Base-by-base conservation (phyloP, 345 rosid genomes). In the Eucalyptus melliodora region DNA sequence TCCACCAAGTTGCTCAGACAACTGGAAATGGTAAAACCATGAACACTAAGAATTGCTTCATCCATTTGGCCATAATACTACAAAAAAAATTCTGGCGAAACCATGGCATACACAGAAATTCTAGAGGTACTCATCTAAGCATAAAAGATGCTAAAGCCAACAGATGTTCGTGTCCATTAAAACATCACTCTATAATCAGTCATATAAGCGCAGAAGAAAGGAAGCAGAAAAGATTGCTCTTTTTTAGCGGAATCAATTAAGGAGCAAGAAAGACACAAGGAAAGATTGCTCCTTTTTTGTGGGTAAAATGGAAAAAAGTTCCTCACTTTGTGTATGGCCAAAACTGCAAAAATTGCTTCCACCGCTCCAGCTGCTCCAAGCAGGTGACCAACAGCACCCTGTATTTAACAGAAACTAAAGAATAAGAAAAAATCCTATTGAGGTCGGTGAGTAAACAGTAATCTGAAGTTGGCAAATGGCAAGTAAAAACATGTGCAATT, bases 321-420 rank as follows among this genome's bases (percentile, higher is more conserved):
- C 88, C 95, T 91, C 90, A 97, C 99, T 50, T 93, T 93, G 89
- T 95, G 92, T 87, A 97, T 94, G 87, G 99, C 93, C 89, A 97
- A 95, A 91, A 96, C 90, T 31, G 97, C 50, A 88, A 96, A 97
- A 90, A 97, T 96, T 90, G 98, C 97, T 93, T 96, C 99, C 88
- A 96, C 97, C 6, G 99, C 98, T 90, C 99, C 97, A 77, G 99
- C 99, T 87, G 99, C 99, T 92, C 99, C 99, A 89, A 98, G 99
- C 59, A 98, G 98, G 95, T 98, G 99, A 89, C 99, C 99, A 34
- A 97, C 59, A 19, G 99, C 99, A 31, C 98, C 99, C 99, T 97
- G 94, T 86, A 91, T 50, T 88, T 85, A 40, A 2, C 3, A 40
- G 83, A 77, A 77, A 37, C 1, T 37, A 77, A 77, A 77, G 83